phyloP scores from a whole-genome alignment of 306 rosid species.

The Medicago ruthenica region DNA sequence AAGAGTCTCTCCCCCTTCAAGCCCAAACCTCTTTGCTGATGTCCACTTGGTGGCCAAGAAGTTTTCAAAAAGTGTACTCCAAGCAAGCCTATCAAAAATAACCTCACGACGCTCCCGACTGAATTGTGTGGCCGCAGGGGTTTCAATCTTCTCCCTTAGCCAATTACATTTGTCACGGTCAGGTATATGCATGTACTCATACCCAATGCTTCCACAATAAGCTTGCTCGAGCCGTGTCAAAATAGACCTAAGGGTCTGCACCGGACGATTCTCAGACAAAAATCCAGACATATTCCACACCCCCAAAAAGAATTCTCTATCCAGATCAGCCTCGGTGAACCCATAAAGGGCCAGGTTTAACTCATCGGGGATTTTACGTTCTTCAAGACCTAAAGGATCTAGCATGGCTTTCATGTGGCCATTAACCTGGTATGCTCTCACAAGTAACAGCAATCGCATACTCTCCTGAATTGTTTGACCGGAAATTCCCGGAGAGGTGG shows the following conservation, averaged over 20 bases:
- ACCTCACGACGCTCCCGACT: conserved; percentile 77
- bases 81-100: conserved; percentile 87
- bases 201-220: conserved; percentile 89
- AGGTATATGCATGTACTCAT: conserved; percentile 93
- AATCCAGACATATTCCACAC: conserved; percentile 91
- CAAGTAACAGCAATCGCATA: conserved; percentile 78
- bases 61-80: conserved; percentile 94
- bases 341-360: conserved; percentile 81
- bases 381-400: conserved; percentile 81
- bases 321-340: conserved; percentile 88
- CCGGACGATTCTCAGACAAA: conserved; percentile 85
- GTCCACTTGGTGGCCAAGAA: conserved; percentile 97
- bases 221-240: conserved; percentile 92
- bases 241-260: conserved; percentile 85
- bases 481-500: conserved; percentile 82
- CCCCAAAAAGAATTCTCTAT: conserved; percentile 89
- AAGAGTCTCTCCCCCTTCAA: conserved; percentile 90
- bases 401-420: conserved; percentile 92
- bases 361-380: conserved; percentile 66
- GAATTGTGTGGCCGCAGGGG: conserved; percentile 68
- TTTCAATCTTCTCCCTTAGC: conserved; percentile 91
- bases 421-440: conserved; percentile 90
- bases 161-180: conserved; percentile 85
- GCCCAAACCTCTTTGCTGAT: conserved; percentile 91
- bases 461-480: conserved; percentile 98